Conservation (phyloP, 148 eudicot species). For the Talinum fruticosum region DNA sequence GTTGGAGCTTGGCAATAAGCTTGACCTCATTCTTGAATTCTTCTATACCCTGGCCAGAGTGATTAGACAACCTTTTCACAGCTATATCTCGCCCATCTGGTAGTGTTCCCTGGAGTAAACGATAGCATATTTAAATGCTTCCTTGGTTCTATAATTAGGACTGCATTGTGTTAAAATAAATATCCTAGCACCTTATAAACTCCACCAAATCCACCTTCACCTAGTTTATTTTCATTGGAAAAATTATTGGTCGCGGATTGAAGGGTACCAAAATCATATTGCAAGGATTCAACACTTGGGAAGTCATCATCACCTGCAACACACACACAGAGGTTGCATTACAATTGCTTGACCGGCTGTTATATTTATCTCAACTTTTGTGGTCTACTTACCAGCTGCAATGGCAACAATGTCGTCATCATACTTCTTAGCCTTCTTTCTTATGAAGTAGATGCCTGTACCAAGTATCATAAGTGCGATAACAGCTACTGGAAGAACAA, state of each 20-base stretch:
- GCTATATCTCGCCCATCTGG: constrained; percentile 25
- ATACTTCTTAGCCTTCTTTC: too few species aligned
- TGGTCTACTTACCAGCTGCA: too few species aligned
- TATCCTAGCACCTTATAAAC: background rate
- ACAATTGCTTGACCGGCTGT: too few species aligned
- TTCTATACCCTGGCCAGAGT: constrained; percentile 24
- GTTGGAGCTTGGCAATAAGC: constrained; percentile 37
- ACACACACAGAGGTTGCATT: too few species aligned
- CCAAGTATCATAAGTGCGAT: too few species aligned
- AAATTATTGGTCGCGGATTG: constrained; percentile 29
- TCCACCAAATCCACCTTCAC: constrained; percentile 24
- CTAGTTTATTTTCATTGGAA: constrained; percentile 25
- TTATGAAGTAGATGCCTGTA: too few species aligned
- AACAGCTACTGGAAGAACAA: background rate
- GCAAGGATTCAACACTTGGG: constrained; percentile 13
- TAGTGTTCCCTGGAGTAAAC: too few species aligned
- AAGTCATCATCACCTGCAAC: background rate
- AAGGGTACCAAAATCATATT: constrained; percentile 19
- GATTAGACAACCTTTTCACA: constrained; percentile 30
- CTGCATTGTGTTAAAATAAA: too few species aligned
- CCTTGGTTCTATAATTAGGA: too few species aligned
- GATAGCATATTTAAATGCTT: too few species aligned
- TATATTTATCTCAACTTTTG: too few species aligned
- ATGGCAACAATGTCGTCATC: too few species aligned
- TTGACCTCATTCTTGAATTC: constrained; percentile 30